These are phyloP conservation scores for Lavandula angustifolia DNA, from an alignment of 257 asterid species.

Conservation along the genomic window DNA sequence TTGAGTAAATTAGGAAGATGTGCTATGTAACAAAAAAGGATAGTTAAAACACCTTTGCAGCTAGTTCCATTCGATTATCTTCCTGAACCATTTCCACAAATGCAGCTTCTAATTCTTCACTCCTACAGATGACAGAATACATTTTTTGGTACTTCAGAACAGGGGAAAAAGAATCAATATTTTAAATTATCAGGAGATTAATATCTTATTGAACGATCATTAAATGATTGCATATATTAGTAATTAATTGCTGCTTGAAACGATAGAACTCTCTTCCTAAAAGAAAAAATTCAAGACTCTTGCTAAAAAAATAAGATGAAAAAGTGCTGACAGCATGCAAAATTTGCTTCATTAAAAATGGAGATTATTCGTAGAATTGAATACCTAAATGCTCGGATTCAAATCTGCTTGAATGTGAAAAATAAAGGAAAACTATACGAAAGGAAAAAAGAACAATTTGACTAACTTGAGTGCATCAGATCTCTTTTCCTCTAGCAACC, in stretches of 20 bases:
- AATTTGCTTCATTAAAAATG: background rate
- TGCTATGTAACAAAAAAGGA: constrained; percentile 17
- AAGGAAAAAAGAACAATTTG: background rate
- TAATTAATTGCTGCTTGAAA: constrained; percentile 6
- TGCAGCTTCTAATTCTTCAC: constrained; percentile 92
- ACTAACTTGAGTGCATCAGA: constrained; percentile 74
- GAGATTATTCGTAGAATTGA: constrained; percentile 2
- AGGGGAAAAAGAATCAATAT: background rate
- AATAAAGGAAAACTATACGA: too few species aligned
- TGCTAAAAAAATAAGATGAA: background rate
- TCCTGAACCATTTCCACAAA: constrained; percentile 81
- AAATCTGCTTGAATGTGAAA: too few species aligned
- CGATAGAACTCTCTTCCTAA: constrained; percentile 4
- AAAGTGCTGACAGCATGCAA: constrained; percentile 9
- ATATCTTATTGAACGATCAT: background rate
- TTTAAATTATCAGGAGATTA: constrained; percentile 15
- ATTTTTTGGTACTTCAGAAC: constrained; percentile 13
- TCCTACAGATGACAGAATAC: constrained; percentile 46
- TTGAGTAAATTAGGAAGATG: background rate
- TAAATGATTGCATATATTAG: constrained; percentile 20
- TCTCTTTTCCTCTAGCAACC: constrained; percentile 85
- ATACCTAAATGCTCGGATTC: too few species aligned
- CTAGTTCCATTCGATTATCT: constrained; percentile 82
- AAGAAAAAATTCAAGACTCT: constrained; percentile 7
- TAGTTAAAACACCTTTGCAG: constrained; percentile 66